Base-by-base conservation (phyloP, 2,329 filamentous ascomycete species). In the Allantophomopsis cytisporea region DNA sequence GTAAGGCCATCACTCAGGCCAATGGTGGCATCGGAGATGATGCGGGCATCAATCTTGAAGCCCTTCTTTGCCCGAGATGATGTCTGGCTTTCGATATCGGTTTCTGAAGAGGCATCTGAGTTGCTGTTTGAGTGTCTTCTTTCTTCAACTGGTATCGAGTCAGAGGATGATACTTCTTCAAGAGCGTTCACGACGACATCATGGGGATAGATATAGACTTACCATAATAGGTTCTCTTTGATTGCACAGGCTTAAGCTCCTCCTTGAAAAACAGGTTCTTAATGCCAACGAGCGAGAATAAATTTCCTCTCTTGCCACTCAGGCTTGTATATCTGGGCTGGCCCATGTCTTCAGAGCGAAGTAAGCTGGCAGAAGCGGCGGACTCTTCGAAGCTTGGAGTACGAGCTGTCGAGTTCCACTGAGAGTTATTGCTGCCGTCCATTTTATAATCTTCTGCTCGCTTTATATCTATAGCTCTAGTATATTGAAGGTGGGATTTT, bases 1-100 rank as follows among this genome's bases (percentile, higher is more conserved):
- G 74, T 79, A 46, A 79, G 60, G 5, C 74, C 74, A 53, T 79
- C 74, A 0, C 71, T 70, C 32, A 79, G 62, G 15, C 74, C 74
- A 50, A 79, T 73, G 20, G 75, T 77, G 17, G 69, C 63, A 54
- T 77, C 71, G 8, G 61, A 60, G 14, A 68, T 55, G 18, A 66
- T 46, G 31, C 57, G 39, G 0, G 52, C 50, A 42, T 56, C 52
- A 13, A 55, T 47, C 39, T 45, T 43, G 38, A 51, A 54, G 7
- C 51, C 52, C 31, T 44, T 50, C 34, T 40, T 48, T 49, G 33
- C 48, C 47, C 6, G 35, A 39, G 30, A 46, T 36, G 40, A 35
- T 42, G 42, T 32, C 36, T 55, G 52, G 28, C 48, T 47, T 36
- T 56, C 54, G 14, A 55, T 18, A 39, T 54, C 52, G 10, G 44